Percentiles rank a stretch among this genome's conserved stretches.
phyloP scores from a whole-genome alignment of 208 protist species.

The Acanthamoeba royreba region DNA sequence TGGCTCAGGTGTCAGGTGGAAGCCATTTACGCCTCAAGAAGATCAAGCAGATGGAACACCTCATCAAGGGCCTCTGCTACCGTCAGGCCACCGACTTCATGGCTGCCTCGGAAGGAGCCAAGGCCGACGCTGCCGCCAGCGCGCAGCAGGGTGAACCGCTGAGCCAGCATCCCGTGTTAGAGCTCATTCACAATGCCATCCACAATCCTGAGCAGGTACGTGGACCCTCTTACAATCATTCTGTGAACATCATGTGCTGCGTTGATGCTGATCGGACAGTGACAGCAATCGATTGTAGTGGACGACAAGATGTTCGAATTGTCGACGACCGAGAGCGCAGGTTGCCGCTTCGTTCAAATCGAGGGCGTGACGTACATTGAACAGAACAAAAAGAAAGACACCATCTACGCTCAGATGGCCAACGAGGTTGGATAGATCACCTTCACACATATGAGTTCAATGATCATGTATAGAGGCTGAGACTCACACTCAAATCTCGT shows the following conservation, averaged over 20 bases:
- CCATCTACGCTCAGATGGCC: constrained; percentile 36
- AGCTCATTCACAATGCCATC: constrained; percentile 39
- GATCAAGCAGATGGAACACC: constrained; percentile 46
- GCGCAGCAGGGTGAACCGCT: constrained; percentile 1
- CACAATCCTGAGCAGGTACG: neutral
- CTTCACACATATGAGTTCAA: neutral
- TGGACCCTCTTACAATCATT: neutral
- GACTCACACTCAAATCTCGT: neutral
- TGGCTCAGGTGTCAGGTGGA: neutral
- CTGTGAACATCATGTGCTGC: too few species aligned
- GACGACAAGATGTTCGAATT: neutral
- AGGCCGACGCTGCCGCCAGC: neutral
- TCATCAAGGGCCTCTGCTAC: constrained; percentile 46
- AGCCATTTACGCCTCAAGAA: neutral
- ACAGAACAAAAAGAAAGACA: constrained; percentile 53
- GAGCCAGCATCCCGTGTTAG: neutral
- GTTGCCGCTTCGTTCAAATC: constrained; percentile 37
- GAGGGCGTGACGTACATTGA: constrained; percentile 42
- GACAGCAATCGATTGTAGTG: neutral
- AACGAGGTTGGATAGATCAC: neutral
- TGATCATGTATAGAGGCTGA: neutral
- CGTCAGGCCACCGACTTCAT: constrained; percentile 35
- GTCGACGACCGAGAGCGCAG: constrained; percentile 22
- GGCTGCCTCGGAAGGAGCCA: neutral
- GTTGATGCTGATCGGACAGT: neutral